phyloP scores from a whole-genome alignment of 495 filamentous ascomycete genomes.

The Aspergillus ellipticus region DNA sequence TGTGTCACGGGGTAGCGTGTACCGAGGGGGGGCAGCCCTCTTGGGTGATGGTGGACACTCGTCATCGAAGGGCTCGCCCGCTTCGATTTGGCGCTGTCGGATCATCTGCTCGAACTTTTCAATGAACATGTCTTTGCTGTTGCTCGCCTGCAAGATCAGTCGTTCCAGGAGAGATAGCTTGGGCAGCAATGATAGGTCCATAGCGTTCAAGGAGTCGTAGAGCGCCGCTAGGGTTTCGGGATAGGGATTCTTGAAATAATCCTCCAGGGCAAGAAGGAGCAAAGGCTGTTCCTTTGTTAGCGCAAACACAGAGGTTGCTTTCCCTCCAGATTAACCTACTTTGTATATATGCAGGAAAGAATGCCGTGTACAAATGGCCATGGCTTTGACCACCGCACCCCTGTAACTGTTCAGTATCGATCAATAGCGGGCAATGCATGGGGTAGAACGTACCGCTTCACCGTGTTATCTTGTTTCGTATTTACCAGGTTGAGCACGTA shows the following conservation, averaged over 20 bases:
- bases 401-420: constrained; percentile 37
- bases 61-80: constrained; percentile 30
- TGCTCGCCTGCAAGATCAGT: constrained; percentile 81
- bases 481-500: constrained; percentile 98
- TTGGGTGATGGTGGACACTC: constrained; percentile 43
- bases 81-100: constrained; percentile 56
- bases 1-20: constrained; percentile 81
- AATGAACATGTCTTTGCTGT: constrained; percentile 92
- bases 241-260: constrained; percentile 92
- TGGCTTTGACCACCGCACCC: constrained; percentile 94
- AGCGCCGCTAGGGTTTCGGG: constrained; percentile 85
- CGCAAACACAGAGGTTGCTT: neutral
- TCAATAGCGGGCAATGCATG: neutral
- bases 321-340: constrained; percentile 41
- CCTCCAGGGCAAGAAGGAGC: constrained; percentile 88
- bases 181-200: constrained; percentile 96
- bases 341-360: constrained; percentile 99
- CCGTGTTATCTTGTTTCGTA: constrained; percentile 90
- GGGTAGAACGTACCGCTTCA: constrained; percentile 57
- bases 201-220: constrained; percentile 88
- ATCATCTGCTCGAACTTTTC: constrained; percentile 98
- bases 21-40: constrained; percentile 45
- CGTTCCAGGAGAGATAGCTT: constrained; percentile 78
- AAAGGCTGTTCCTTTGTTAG: constrained; percentile 63
- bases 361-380: constrained; percentile 99